Evolutionary conservation across 345 rosid genomes (phyloP), one percentile per base, ranked within the genome.

Genomic region (Bruguiera sexangula): DNA sequence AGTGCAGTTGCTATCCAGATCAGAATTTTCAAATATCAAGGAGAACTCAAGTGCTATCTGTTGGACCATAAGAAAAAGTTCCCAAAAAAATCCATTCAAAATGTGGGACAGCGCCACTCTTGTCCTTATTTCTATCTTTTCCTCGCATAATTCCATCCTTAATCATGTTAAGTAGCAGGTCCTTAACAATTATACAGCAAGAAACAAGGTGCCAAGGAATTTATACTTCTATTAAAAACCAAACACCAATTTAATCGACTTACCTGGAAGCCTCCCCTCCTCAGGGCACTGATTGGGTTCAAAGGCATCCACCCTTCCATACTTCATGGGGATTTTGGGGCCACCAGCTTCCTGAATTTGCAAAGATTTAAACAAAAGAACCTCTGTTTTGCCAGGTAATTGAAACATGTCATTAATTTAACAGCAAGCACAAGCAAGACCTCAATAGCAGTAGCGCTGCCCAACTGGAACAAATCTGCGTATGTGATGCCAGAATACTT

Each of bases 211-310:
- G 15, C 59, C 59, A 4, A 48, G 54, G 57, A 6, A 20, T 9
- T 8, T 31, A 34, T 6, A 13, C 22, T 56, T 68, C 27, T 24
- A 7, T 26, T 16, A 20, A 10, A 43, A 3, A 13, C 29, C 10
- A 22, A 43, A 60, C 48, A 22, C 7, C 57, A 39, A 43, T 36
- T 26, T 16, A 54, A 63, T 77, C 55, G 59, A 85, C 87, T 70
- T 69, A 94, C 98, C 95, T 66, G 97, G 98, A 84, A 94, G 97
- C 77, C 97, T 89, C 75, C 97, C 98, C 81, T 94, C 98, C 79
- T 94, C 97, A 56, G 98, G 98, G 69, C 97, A 91, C 69, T 88
- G 82, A 1, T 87, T 86, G 72, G 98, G 93, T 54, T 75, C 75
- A 21, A 83, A 77, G 52, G 85, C 88, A 73, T 94, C 98, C 52